Base-by-base conservation (phyloP, 495 filamentous ascomycete genomes). In the Neurospora terricola region DNA sequence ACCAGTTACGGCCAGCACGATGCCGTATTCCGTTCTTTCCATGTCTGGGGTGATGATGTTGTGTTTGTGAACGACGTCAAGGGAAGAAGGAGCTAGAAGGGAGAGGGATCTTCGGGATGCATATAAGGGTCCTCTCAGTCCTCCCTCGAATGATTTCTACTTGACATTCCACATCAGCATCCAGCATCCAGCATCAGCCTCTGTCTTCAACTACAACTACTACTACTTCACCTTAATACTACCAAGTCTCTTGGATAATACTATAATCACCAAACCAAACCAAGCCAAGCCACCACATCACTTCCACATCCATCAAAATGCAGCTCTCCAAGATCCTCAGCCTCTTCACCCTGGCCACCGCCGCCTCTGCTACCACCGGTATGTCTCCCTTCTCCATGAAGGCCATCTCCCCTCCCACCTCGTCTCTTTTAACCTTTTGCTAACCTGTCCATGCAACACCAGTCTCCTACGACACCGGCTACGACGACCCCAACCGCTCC, bases 401-500 rank as follows among this genome's bases (percentile, higher is more conserved):
- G 37, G 37, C 37, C 37, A 30, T 38, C 3, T 4, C 38, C 38
- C 38, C 5, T 37, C 16, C 6, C 42, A n/a, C 40, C n/a, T 10
- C 40, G 14, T 6, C 45, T 21, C 37, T 39, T 68, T 48, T 38
- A 27, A 2, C 70, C 76, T 70, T 9, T 48, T 23, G 73, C 27
- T 11, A 71, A 62, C 38, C 45, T 42, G 21, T 16, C 12, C 42
- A 23, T 59, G 16, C 30, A 16, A 30, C 30, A 30, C 16, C 68
- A 82, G 88, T 88, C 73, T 84, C 85, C 34, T 91, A 87, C 78
- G 88, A 90, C 77, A 79, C 78, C n/a, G 86, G 83, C 77, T 91
- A 90, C 81, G 88, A 90, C 74, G 81, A 86, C 75, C 66, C 69
- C 11, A 74, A 70, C 39, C 80, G 87, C 43, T 82, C 86, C 27